Evolutionary conservation across 805 yeast genomes (phyloP).

Genomic region (Monosporozyma siamensis): DNA sequence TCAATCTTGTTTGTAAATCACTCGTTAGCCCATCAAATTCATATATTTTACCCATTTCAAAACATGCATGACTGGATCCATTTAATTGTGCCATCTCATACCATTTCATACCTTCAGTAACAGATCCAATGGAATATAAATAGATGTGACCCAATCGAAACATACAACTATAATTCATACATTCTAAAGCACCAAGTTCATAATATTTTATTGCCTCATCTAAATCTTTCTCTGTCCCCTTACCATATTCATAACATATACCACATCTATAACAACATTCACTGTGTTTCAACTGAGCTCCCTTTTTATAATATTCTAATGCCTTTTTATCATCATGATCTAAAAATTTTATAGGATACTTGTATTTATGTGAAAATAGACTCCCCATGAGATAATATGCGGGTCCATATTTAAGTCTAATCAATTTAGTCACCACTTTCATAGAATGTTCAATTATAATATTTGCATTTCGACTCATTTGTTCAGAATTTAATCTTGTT

Average conservation of each 20-base stretch:
- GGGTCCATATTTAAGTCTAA: conserved; percentile 40
- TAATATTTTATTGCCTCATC: conserved; percentile 44
- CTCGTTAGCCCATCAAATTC: conserved; percentile 39
- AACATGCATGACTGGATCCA: conserved; percentile 45
- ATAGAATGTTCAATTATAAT: conserved; percentile 49
- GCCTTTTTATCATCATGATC: conserved; percentile 53
- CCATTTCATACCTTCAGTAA: conserved; percentile 38
- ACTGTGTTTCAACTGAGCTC: conserved; percentile 49
- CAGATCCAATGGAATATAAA: conserved; percentile 18
- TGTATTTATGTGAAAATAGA: conserved; percentile 39
- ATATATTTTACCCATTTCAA: conserved; percentile 47
- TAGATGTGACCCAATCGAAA: conserved; percentile 47
- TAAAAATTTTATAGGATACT: conserved; percentile 18
- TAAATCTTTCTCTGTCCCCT: conserved; percentile 41
- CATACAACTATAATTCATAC: conserved; percentile 54
- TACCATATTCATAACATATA: conserved; percentile 48
- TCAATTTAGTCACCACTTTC: conserved; percentile 49
- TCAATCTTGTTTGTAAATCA: no score
- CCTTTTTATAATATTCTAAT: conserved; percentile 47
- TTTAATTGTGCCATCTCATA: conserved; percentile 37
- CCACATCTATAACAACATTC: conserved; percentile 62
- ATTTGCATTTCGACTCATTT: conserved; percentile 42
- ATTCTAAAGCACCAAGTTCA: conserved; percentile 50
- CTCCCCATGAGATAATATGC: conserved; percentile 55
- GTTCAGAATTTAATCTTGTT: conserved; percentile 34